Evolutionary conservation across 441 rosid species (phyloP).

Genomic region (Pelargonium cotyledonis): DNA sequence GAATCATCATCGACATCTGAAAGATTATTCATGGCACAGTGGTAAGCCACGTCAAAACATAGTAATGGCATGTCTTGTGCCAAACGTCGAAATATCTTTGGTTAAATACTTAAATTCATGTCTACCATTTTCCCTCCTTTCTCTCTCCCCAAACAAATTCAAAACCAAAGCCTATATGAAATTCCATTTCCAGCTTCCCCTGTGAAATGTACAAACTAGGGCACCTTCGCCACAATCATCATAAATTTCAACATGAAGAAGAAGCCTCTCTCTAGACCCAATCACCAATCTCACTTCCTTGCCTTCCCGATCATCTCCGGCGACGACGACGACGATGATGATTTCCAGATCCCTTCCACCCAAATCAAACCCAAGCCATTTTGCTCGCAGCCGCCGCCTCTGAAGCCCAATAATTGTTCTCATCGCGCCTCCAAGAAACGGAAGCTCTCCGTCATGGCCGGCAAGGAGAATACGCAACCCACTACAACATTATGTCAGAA

Average conservation of each 20-base stretch:
- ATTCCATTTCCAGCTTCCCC: too few relatives aligned
- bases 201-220: neutral
- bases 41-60: too few relatives aligned
- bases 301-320: conserved; percentile 3
- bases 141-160: too few relatives aligned
- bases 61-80: too few relatives aligned
- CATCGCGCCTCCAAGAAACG: conserved; percentile 37
- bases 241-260: neutral
- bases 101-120: too few relatives aligned
- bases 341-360: conserved; percentile 48
- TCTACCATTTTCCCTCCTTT: too few relatives aligned
- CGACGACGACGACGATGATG: conserved; percentile 59
- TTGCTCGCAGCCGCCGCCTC: conserved; percentile 22
- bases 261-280: conserved; percentile 1
- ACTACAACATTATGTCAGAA: neutral
- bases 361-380: conserved; percentile 23
- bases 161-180: too few relatives aligned
- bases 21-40: too few relatives aligned
- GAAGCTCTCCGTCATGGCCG: conserved; percentile 22
- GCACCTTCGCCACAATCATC: neutral
- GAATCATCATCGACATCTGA: too few relatives aligned
- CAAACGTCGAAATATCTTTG: too few relatives aligned
- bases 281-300: neutral
- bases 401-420: conserved; percentile 25
- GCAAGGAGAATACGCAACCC: conserved; percentile 41